Percentiles rank a stretch among this genome's conserved stretches.
These are phyloP conservation scores for Calonectria henricotiae DNA, from an alignment of 2,329 filamentous ascomycete species.

Conservation along the genomic window DNA sequence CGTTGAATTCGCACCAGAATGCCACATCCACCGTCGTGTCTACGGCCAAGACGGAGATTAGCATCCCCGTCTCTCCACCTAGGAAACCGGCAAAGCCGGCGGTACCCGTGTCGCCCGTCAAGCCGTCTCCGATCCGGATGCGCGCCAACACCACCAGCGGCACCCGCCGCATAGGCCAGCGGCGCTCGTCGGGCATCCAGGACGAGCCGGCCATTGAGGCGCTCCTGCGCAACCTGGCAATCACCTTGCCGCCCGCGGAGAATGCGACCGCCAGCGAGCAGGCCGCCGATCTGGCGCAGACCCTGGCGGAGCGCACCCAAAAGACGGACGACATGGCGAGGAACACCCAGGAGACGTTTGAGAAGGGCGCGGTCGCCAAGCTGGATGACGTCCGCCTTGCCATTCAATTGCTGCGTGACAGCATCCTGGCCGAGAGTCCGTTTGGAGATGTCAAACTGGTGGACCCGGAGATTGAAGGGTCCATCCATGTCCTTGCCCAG, in stretches of 20 bases:
- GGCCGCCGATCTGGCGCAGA: slow-evolving; percentile 56
- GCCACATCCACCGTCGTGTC: slow-evolving; percentile 60
- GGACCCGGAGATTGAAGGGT: slow-evolving; percentile 69
- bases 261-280: slow-evolving; percentile 49
- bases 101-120: slow-evolving; percentile 57
- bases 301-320: slow-evolving; percentile 59
- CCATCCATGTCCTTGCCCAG: slow-evolving; percentile 64
- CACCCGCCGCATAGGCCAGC: slow-evolving; percentile 45
- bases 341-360: slow-evolving; percentile 68
- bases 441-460: slow-evolving; percentile 66
- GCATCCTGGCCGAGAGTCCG: slow-evolving; percentile 69
- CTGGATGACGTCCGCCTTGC: slow-evolving; percentile 67
- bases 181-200: slow-evolving; percentile 59
- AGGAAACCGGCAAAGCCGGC: slow-evolving; percentile 47
- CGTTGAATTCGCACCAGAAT: slow-evolving; percentile 65
- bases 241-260: slow-evolving; percentile 60
- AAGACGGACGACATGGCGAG: slow-evolving; percentile 65
- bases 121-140: slow-evolving; percentile 57
- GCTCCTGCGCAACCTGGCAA: slow-evolving; percentile 66
- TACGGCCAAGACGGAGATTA: slow-evolving; percentile 64
- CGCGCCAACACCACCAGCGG: slow-evolving; percentile 52
- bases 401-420: slow-evolving; percentile 67
- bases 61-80: slow-evolving; percentile 45
- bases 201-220: slow-evolving; percentile 64
- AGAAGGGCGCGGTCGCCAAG: slow-evolving; percentile 60